These are phyloP conservation scores for Jatropha podagrica DNA, from an alignment of 441 rosid genomes.

Conservation along the genomic window DNA sequence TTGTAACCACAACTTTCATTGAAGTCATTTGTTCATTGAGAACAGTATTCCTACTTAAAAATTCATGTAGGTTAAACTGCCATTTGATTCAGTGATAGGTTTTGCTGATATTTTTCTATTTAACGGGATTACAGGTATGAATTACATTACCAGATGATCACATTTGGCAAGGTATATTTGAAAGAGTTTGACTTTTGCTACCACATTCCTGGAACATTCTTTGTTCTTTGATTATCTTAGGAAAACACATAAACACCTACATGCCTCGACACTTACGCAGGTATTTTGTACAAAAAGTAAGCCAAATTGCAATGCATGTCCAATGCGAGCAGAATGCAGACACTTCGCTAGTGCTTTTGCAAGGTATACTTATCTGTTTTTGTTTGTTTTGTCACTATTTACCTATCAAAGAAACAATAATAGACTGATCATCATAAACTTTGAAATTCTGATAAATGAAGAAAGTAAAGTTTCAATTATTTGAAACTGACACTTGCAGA, in stretches of 20 bases:
- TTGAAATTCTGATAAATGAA: not conserved
- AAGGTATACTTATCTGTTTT: conserved; percentile 51
- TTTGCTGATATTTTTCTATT: conserved; percentile 22
- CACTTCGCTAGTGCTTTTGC: conserved; percentile 99
- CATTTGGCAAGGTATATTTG: conserved; percentile 84
- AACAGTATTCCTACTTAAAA: conserved; percentile 12
- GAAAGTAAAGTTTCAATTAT: not conserved
- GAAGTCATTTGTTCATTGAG: conserved; percentile 14
- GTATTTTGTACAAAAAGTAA: conserved; percentile 94
- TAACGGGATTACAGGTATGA: conserved; percentile 65
- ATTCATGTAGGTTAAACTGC: not conserved
- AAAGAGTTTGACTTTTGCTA: conserved; percentile 20
- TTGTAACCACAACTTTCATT: conserved; percentile 52
- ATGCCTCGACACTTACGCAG: conserved; percentile 49
- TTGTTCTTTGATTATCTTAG: conserved; percentile 5
- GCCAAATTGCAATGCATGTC: conserved; percentile 99
- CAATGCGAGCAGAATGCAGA: conserved; percentile 98
- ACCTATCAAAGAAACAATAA: not conserved
- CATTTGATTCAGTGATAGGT: conserved; percentile 12
- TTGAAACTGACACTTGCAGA: conserved; percentile 13
- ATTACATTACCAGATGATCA: conserved; percentile 95
- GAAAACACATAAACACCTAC: conserved; percentile 21
- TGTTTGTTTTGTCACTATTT: not conserved
- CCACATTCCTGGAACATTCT: conserved; percentile 17
- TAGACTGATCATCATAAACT: not conserved